Conservation (phyloP, 2,329 filamentous ascomycete genomes). For the Penicillium corylophilum region DNA sequence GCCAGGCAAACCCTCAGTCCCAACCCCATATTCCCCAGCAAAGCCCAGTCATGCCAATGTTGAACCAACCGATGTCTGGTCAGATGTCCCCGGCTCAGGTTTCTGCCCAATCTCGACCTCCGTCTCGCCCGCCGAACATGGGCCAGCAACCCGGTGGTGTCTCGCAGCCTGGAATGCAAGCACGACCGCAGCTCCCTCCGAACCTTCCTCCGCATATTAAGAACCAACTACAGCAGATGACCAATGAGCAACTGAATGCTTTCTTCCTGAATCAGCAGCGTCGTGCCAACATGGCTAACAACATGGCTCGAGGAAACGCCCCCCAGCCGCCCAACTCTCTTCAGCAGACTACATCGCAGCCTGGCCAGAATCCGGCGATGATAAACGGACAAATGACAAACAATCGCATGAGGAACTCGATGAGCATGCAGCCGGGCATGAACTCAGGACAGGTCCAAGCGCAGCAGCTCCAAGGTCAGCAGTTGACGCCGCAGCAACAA, state of each 20-base stretch:
- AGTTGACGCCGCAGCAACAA: constrained; percentile 35
- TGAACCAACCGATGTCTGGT: constrained; percentile 44
- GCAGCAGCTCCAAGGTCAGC: constrained; percentile 33
- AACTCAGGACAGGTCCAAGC: constrained; percentile 26
- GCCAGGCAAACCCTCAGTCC: constrained; percentile 41
- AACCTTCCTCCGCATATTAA: constrained; percentile 36
- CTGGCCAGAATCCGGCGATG: constrained; percentile 33
- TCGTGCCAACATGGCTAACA: constrained; percentile 32
- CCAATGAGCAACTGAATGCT: constrained; percentile 34
- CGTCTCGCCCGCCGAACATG: constrained; percentile 35
- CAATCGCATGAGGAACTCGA: constrained; percentile 36
- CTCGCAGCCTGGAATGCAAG: constrained; percentile 33
- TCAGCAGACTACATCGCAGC: constrained; percentile 32
- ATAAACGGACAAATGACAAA: constrained; percentile 34
- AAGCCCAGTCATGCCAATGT: constrained; percentile 42
- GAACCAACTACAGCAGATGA: constrained; percentile 37
- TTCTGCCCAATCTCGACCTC: constrained; percentile 34
- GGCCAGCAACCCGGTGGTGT: constrained; percentile 30
- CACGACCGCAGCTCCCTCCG: constrained; percentile 34
- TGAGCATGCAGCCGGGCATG: constrained; percentile 37
- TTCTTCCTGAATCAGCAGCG: constrained; percentile 35
- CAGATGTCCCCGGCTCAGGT: constrained; percentile 41
- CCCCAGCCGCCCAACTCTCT: constrained; percentile 31
- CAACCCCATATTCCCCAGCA: constrained; percentile 42
- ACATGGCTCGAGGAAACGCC: constrained; percentile 32